These are phyloP conservation scores for Datisca glomerata DNA, from an alignment of 306 rosid genomes.

Conservation along the genomic window DNA sequence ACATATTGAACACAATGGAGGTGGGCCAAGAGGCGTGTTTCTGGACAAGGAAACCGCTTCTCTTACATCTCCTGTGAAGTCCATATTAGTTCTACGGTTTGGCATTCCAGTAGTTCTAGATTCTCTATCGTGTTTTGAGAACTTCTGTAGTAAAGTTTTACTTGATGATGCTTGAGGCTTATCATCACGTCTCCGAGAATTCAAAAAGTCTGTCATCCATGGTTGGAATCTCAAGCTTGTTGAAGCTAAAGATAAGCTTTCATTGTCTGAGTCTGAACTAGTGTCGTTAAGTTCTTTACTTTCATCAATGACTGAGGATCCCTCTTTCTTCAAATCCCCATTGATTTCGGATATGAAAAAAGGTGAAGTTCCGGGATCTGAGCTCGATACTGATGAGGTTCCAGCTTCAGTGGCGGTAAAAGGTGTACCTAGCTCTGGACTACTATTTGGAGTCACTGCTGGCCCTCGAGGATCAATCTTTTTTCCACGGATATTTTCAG, in stretches of 20 bases:
- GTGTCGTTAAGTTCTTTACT: constrained; percentile 48
- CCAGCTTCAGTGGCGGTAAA: constrained; percentile 83
- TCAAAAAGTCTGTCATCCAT: constrained; percentile 58
- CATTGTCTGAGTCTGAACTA: constrained; percentile 78
- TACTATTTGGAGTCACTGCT: constrained; percentile 81
- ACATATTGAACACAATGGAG: constrained; percentile 94
- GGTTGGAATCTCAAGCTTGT: constrained; percentile 82
- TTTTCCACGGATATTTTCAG: constrained; percentile 34
- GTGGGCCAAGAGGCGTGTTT: constrained; percentile 82
- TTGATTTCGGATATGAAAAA: constrained; percentile 54
- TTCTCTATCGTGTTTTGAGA: constrained; percentile 53
- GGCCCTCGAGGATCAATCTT: constrained; percentile 52
- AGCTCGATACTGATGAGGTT: constrained; percentile 87
- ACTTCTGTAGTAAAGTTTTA: constrained; percentile 48
- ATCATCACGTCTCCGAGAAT: constrained; percentile 33
- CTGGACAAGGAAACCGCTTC: constrained; percentile 80
- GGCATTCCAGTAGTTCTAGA: constrained; percentile 45
- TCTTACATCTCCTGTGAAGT: constrained; percentile 71
- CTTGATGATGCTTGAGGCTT: constrained; percentile 42
- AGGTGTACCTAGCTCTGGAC: constrained; percentile 95
- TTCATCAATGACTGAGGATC: constrained; percentile 35
- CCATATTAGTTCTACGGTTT: constrained; percentile 37
- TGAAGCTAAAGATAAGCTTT: constrained; percentile 55
- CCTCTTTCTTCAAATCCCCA: constrained; percentile 57
- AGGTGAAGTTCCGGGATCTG: constrained; percentile 92